phyloP scores from a whole-genome alignment of 176 grass and related monocot species.

The Carex kokanica region DNA sequence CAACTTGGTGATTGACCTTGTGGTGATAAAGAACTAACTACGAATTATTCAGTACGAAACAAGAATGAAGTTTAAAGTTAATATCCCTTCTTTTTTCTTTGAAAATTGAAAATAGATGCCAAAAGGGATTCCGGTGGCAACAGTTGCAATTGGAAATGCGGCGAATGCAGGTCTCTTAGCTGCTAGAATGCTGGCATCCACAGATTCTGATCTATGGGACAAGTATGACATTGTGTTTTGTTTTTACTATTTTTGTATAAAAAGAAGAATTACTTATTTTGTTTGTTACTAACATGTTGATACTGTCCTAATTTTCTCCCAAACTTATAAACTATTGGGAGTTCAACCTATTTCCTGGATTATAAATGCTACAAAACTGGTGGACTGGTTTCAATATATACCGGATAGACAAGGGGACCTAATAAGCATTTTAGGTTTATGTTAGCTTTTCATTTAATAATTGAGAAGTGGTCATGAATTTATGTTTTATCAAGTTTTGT shows the following conservation, averaged over 20 bases:
- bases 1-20: neutral
- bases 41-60: neutral
- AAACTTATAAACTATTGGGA: neutral
- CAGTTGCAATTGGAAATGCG: slow-evolving; percentile 70
- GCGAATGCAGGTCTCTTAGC: slow-evolving; percentile 84
- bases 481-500: neutral
- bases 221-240: slow-evolving; percentile 39
- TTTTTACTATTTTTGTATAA: neutral
- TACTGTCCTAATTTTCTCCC: neutral
- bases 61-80: neutral
- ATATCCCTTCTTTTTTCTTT: neutral
- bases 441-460: neutral
- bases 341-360: neutral
- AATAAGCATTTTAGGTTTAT: neutral
- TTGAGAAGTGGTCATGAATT: neutral
- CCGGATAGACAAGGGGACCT: neutral
- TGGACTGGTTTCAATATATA: neutral
- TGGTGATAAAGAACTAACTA: neutral
- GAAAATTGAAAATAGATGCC: slow-evolving; percentile 54
- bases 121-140: slow-evolving; percentile 81
- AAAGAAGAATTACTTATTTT: neutral
- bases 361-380: neutral
- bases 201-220: slow-evolving; percentile 59
- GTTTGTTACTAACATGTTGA: neutral
- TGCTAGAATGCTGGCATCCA: slow-evolving; percentile 50